A percentile compares a stretch with the other conserved stretches of the same genome.
Evolutionary conservation across 2,329 filamentous ascomycete genomes (phyloP).

Genomic region (Epichloe gansuensis): DNA sequence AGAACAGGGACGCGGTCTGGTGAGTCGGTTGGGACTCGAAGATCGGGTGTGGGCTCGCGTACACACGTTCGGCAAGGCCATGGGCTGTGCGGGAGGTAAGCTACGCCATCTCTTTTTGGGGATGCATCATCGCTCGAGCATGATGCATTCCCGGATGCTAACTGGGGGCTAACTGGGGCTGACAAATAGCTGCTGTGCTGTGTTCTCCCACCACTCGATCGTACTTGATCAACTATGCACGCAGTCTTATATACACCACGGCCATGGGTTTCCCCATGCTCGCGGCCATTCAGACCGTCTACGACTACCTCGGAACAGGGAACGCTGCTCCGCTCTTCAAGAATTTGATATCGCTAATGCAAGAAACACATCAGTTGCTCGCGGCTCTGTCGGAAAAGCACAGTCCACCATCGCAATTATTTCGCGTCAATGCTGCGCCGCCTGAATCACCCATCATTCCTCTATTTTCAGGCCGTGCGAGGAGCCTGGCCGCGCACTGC

Average conservation of each 20-base stretch:
- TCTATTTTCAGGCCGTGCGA: conserved; percentile 43
- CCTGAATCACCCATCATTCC: conserved; percentile 53
- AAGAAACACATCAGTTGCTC: conserved; percentile 33
- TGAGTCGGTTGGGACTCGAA: conserved; percentile 43
- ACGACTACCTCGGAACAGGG: conserved; percentile 40
- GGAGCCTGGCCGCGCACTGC: conserved; percentile 45
- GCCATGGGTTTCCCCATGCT: conserved; percentile 51
- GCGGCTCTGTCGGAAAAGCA: conserved; percentile 18
- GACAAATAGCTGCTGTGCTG: conserved; percentile 36
- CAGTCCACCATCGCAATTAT: conserved; percentile 13
- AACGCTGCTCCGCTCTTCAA: conserved; percentile 25
- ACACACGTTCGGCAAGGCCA: conserved; percentile 55
- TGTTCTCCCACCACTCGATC: conserved; percentile 45
- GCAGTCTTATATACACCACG: conserved; percentile 64
- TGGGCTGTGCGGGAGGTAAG: conserved; percentile 57
- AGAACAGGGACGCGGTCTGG: conserved; percentile 40
- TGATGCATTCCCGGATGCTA: neutral
- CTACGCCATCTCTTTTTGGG: no score
- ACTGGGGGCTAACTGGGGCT: neutral
- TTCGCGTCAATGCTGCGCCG: conserved; percentile 20
- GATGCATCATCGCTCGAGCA: no score
- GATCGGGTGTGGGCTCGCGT: conserved; percentile 42
- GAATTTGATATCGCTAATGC: conserved; percentile 21
- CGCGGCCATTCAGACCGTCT: conserved; percentile 43
- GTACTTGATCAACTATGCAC: conserved; percentile 64